Percentiles rank a stretch among this genome's conserved stretches.
phyloP scores from a whole-genome alignment of 805 yeast genomes.

The Teunomyces cretensis region DNA sequence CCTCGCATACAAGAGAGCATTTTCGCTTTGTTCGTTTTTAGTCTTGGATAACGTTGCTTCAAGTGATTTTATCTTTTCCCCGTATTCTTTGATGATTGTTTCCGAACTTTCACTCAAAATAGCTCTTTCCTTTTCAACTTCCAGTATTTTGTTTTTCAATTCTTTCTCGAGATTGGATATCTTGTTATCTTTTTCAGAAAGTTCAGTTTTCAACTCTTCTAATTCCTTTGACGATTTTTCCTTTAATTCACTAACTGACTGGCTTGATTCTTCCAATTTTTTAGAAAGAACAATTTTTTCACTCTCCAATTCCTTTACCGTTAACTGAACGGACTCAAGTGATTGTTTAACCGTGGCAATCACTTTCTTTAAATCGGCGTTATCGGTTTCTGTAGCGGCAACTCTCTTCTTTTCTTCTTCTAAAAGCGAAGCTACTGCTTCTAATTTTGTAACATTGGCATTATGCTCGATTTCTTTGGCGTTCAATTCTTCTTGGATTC shows the following conservation, averaged over 20 bases:
- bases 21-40: constrained; percentile 13
- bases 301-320: background rate
- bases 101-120: constrained; percentile 50
- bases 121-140: constrained; percentile 52
- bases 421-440: background rate
- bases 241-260: background rate
- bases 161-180: constrained; percentile 28
- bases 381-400: background rate
- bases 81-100: constrained; percentile 47
- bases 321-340: background rate
- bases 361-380: background rate
- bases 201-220: background rate
- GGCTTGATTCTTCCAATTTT: background rate
- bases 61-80: constrained; percentile 42
- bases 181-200: constrained; percentile 23
- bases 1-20: constrained; percentile 2
- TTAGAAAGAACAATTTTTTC: background rate
- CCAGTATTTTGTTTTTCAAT: constrained; percentile 37
- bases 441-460: background rate
- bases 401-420: background rate
- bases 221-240: constrained; percentile 1
- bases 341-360: background rate
- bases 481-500: background rate
- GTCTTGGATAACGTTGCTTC: constrained; percentile 32
- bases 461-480: background rate